Base-by-base conservation (phyloP, 352 stramenopile species). In the Phytophthora citrophthora region DNA sequence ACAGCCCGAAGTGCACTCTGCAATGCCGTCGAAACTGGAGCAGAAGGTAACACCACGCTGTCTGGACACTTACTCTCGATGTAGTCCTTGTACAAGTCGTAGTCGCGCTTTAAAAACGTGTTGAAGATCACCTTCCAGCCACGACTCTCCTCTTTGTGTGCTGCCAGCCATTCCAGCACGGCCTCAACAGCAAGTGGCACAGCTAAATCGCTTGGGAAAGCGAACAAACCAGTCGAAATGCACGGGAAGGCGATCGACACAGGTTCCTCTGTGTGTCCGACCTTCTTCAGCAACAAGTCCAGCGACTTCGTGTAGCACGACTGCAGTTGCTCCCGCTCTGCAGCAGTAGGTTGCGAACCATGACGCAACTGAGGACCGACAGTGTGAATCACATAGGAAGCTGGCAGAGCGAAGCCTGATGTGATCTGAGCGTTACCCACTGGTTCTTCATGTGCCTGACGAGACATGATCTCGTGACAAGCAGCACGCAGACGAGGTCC, bases 71-170 rank as follows among this genome's bases (percentile, higher is more conserved):
- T 68, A 36, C 48, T 63, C 54, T 70, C 66, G 44, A 76, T 64
- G 23, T 61, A 61, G 18, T 49, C 5, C 56, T 79, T 71, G 68
- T 93, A 93, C 13, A 88, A 44, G 6, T 83, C 69, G 27, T 79
- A 72, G 57, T 93, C 84, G 8, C 56, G 64, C 15, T 86, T 68
- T 4, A 86, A 49, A 43, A 91, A 93, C 7, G 81, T 87, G 56
- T 93, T 90, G 68, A 91, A 91, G 45, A 91, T 70, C 11, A 93
- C 74, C 34, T 66, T 83, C 76, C 83, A 88, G 12, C 60, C 41
- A 2, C 48, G 31, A 0, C 54, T 70, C 24, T 76, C 40, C 9
- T 78, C 55, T 8, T 70, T 13, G 47, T 90, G 71, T 1, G 39
- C 27, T 10, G 71, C 26, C 12, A 93, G 57, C 84, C 84, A 93